Conservation (phyloP, 2,329 filamentous ascomycete species). For the Pseudopithomyces maydicus region DNA sequence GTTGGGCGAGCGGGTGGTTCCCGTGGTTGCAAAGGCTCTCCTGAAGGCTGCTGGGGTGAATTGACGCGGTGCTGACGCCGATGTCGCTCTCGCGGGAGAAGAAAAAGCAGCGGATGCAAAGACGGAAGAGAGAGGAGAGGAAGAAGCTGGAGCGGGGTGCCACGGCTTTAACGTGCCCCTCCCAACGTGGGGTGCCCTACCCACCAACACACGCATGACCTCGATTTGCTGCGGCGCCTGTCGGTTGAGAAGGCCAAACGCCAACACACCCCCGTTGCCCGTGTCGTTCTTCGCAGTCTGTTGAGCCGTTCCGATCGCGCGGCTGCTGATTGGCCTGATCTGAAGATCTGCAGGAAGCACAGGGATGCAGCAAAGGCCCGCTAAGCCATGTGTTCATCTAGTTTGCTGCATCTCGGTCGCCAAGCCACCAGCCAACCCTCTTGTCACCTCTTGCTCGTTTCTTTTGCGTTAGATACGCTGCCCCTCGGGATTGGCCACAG, state of each 20-base stretch:
- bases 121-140: neutral
- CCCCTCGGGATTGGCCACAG: neutral
- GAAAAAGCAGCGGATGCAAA: neutral
- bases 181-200: slow-evolving; percentile 1
- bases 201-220: slow-evolving; percentile 1
- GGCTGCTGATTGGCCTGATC: slow-evolving; percentile 20
- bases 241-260: neutral
- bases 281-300: slow-evolving; percentile 7
- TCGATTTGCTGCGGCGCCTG: neutral
- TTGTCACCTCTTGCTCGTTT: slow-evolving; percentile 3
- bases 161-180: neutral
- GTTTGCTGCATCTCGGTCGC: slow-evolving; percentile 2
- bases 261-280: neutral
- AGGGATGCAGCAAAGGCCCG: neutral
- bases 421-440: neutral
- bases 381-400: slow-evolving; percentile 18
- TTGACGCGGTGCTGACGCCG: neutral
- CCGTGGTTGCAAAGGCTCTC: neutral
- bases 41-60: neutral
- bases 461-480: slow-evolving; percentile 2
- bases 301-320: slow-evolving; percentile 12
- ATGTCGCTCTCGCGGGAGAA: neutral
- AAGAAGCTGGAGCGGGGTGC: neutral
- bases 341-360: slow-evolving; percentile 8
- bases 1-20: neutral